Evolutionary conservation across 2,329 filamentous ascomycete species (phyloP).

Genomic region (Fusarium sp.): DNA sequence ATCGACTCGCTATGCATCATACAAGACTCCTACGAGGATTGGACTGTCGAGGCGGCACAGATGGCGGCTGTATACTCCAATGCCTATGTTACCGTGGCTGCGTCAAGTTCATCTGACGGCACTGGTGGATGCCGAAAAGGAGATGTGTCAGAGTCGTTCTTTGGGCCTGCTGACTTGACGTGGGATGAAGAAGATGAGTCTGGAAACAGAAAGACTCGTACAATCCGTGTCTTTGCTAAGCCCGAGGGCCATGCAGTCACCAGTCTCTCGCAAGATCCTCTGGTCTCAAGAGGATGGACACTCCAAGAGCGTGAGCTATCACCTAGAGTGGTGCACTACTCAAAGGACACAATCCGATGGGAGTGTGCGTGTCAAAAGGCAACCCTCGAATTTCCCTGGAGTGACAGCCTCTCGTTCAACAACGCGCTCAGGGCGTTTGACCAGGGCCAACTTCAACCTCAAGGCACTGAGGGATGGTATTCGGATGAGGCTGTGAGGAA

Average conservation of each 20-base stretch:
- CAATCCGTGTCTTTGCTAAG: neutral
- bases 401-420: neutral
- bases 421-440: neutral
- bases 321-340: neutral
- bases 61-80: slow-evolving; percentile 23
- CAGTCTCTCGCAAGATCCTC: neutral
- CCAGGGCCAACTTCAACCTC: neutral
- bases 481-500: neutral
- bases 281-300: neutral
- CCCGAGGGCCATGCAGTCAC: neutral
- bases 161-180: neutral
- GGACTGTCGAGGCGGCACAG: slow-evolving; percentile 4
- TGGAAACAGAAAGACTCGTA: neutral
- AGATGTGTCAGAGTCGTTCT: neutral
- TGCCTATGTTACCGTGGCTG: slow-evolving; percentile 11
- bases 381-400: neutral
- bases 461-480: neutral
- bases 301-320: neutral
- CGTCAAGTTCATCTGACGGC: slow-evolving; percentile 1
- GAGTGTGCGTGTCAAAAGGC: neutral
- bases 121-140: neutral
- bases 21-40: slow-evolving; percentile 14
- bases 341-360: neutral
- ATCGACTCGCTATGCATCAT: slow-evolving; percentile 20
- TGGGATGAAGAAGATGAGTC: neutral